These are phyloP conservation scores for Penicillium coffeae DNA, from an alignment of 495 filamentous ascomycete genomes.

Conservation along the genomic window DNA sequence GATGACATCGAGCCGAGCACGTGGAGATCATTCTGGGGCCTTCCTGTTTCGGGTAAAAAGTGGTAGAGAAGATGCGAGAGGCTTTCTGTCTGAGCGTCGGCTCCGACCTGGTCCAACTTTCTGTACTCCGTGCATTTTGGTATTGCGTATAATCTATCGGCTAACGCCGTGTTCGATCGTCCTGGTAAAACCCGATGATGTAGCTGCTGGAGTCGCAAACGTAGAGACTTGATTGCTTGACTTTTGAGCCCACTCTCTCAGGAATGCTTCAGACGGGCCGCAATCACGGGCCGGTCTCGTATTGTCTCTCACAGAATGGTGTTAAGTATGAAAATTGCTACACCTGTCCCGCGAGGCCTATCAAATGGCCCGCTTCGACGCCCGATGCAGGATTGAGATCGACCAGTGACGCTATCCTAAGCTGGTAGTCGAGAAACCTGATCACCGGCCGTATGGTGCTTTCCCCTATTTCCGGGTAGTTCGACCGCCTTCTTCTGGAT, in stretches of 20 bases:
- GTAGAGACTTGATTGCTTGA: neutral
- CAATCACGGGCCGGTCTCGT: too few species aligned
- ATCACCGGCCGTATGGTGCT: neutral
- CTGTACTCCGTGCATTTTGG: neutral
- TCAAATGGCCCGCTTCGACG: neutral
- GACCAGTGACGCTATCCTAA: neutral
- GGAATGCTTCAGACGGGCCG: too few species aligned
- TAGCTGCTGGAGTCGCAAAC: neutral
- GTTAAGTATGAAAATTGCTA: too few species aligned
- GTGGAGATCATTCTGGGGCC: constrained; percentile 2
- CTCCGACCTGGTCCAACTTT: neutral
- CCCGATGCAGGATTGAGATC: constrained; percentile 1
- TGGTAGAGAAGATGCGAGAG: neutral
- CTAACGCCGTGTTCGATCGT: neutral
- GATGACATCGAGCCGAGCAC: constrained; percentile 11
- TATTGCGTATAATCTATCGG: neutral
- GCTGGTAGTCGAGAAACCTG: neutral
- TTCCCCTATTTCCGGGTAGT: neutral
- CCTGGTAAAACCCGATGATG: neutral
- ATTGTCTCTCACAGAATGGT: too few species aligned
- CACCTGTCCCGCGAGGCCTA: too few species aligned
- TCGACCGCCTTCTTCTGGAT: neutral
- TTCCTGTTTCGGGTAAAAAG: constrained; percentile 1
- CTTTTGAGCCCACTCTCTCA: too few species aligned
- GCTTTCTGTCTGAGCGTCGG: neutral